phyloP scores from a whole-genome alignment of 192 early-diverging fungal genomes.

The Coemansia asiatica region DNA sequence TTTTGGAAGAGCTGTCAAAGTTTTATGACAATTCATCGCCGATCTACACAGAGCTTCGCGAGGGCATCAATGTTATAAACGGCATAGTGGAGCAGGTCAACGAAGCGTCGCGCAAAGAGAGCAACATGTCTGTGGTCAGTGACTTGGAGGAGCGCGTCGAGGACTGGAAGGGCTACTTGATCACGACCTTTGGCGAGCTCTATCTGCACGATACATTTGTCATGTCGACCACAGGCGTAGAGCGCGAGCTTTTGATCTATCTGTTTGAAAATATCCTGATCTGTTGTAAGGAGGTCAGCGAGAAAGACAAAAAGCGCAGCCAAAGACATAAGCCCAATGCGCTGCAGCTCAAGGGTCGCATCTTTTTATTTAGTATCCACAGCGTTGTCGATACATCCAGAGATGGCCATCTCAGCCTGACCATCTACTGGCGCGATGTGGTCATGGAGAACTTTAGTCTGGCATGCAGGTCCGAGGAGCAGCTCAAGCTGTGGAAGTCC shows the following conservation, averaged over 20 bases:
- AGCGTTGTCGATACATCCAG: constrained; percentile 66
- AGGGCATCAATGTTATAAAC: constrained; percentile 80
- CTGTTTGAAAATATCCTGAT: constrained; percentile 93
- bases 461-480: constrained; percentile 88
- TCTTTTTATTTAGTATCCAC: constrained; percentile 80
- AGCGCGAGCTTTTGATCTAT: constrained; percentile 82
- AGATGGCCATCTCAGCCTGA: constrained; percentile 55
- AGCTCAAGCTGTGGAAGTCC: constrained; percentile 84
- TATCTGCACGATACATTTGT: constrained; percentile 84
- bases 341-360: constrained; percentile 81
- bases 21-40: constrained; percentile 61
- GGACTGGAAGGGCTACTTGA: constrained; percentile 86
- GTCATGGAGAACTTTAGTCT: constrained; percentile 85
- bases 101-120: constrained; percentile 85
- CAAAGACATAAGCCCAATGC: constrained; percentile 44
- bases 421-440: constrained; percentile 84
- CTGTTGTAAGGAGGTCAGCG: constrained; percentile 84
- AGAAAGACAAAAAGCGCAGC: constrained; percentile 65
- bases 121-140: constrained; percentile 76
- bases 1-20: constrained; percentile 64
- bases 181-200: constrained; percentile 75
- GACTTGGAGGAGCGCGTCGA: constrained; percentile 83
- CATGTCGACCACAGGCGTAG: constrained; percentile 76
- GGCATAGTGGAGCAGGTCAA: constrained; percentile 87
- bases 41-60: constrained; percentile 62